Evolutionary conservation across 2,329 filamentous ascomycete species (phyloP), one percentile per base, ranked within the genome.

Genomic region (Emmonsiellopsis sp.): DNA sequence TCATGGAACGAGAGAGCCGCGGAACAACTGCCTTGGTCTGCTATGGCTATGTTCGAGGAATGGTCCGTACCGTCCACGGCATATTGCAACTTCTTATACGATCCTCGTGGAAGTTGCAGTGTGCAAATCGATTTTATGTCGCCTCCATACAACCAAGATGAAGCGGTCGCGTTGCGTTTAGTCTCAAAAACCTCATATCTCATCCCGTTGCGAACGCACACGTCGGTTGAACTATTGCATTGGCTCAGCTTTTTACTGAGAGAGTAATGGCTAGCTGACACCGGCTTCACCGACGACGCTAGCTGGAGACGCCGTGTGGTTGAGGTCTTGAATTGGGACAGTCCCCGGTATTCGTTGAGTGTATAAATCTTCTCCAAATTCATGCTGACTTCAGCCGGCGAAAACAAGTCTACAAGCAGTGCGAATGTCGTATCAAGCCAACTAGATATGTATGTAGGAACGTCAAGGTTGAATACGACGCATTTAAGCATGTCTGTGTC

Each of bases 341-440:
- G 35, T 9, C 54, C 53, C n/a, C 16, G 2, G 26, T 57, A 57
- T 1, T 20, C 31, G 4, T 8, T 10, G 8, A 59, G 35, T 5
- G 37, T n/a, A n/a, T 40, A 45, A 16, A 34, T 20, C 8, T 45
- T 2, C 6, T 37, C 42, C 38, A 6, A 2, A 8, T 10, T n/a
- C 11, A 3, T 16, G 20, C 6, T n/a, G 20, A 34, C 4, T 37
- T 9, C 11, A 32, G 13, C 10, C 8, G 35, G 20, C 7, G 48
- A 51, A 10, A 51, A 30, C 15, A 42, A 11, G 20, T 51, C 48
- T 15, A 51, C 37, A 1, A 51, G 11, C 4, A 51, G 16, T 47
- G 67, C 75, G 0, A 69, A 52, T 0, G 76, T 79, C 1, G 62
- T 56, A 54, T 81, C 74, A n/a, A 80, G 67, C 80, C 80, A 83